A percentile compares a stretch with the other conserved stretches of the same genome.
Conservation (phyloP, 768 basidiomycete genomes). For the Agaricus subrufescens region DNA sequence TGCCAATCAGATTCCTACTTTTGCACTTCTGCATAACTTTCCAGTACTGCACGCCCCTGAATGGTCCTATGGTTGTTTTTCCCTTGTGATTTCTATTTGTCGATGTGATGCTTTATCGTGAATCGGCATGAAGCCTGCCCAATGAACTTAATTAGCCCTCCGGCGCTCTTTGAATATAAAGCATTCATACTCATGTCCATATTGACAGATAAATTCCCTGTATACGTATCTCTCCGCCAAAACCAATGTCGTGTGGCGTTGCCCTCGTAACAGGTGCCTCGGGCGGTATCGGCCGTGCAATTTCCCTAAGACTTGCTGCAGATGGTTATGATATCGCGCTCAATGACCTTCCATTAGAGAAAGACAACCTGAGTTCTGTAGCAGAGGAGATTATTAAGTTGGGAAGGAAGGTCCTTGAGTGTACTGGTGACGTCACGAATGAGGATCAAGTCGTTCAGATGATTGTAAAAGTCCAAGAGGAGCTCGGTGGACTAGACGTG, state of each 20-base stretch:
- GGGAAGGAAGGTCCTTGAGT: conserved; percentile 10
- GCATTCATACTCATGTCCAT: too few species aligned
- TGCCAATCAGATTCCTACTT: too few species aligned
- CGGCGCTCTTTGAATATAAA: too few species aligned
- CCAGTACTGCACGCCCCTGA: too few species aligned
- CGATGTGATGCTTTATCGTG: too few species aligned
- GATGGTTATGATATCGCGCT: conserved; percentile 39
- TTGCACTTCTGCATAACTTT: too few species aligned
- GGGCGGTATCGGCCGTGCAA: conserved; percentile 45
- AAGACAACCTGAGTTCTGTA: conserved; percentile 10
- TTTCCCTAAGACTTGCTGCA: conserved; percentile 37
- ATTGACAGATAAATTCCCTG: too few species aligned
- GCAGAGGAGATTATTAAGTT: conserved; percentile 9
- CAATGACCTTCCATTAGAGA: conserved; percentile 26
- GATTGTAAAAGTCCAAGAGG: conserved; percentile 11
- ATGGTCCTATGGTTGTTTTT: too few species aligned
- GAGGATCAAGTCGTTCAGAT: conserved; percentile 16
- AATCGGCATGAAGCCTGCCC: too few species aligned
- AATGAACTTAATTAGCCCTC: too few species aligned
- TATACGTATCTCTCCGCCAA: not conserved
- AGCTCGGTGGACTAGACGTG: conserved; percentile 18
- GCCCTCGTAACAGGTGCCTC: conserved; percentile 41
- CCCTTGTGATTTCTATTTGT: too few species aligned
- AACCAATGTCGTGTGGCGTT: conserved; percentile 20
- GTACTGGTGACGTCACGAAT: conserved; percentile 14